Base-by-base conservation (phyloP, 129 eudicot genomes). In the Artemisia argyi region DNA sequence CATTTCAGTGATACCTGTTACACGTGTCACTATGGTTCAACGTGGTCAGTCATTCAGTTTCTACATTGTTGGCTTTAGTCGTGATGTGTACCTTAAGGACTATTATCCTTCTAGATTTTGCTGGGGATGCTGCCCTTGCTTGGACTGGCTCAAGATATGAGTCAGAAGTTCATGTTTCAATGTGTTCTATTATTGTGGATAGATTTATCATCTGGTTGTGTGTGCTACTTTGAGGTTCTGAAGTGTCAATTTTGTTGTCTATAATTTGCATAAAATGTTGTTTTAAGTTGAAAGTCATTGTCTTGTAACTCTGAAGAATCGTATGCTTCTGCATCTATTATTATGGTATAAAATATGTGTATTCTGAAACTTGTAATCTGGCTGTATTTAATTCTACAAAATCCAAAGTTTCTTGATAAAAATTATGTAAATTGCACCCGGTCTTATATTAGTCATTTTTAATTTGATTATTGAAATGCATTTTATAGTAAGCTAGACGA, bases 91-190 rank as follows among this genome's bases (percentile, higher is more conserved):
- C 76, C 75, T 86, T 19, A 90, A 94, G 83, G 98, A 88, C 70
- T 85, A 82, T 65, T 92, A 94, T 71, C 98, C 98, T 69, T 84
- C 98, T 30, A 83, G 88, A 79, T 88, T 94, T 67, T 94, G 98
- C 75, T 94, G 98, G 97, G 98, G 98, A 44, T 68, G 87, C 1
- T 94, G 98, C 85, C 89, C 98, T 17, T 94, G 98, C 85, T 61
- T 94, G 55, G 97, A 90, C 24, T 94, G 98, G 98, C 72, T 94
- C 63, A 90, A 84, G 70, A 11, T 88, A 58, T 94, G 70, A 77
- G 55, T 16, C 5, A n/a, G 1, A 11, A 10, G 20, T 76, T 14
- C 46, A 42, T 69, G 60, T 39, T 62, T 24, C 55, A 19, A 19
- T 6, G 56, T 68, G 59, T 60, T 20, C 8, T 9, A 60, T 20